Base-by-base conservation (phyloP, 257 asterid genomes). In the Dorcoceras hygrometricum region DNA sequence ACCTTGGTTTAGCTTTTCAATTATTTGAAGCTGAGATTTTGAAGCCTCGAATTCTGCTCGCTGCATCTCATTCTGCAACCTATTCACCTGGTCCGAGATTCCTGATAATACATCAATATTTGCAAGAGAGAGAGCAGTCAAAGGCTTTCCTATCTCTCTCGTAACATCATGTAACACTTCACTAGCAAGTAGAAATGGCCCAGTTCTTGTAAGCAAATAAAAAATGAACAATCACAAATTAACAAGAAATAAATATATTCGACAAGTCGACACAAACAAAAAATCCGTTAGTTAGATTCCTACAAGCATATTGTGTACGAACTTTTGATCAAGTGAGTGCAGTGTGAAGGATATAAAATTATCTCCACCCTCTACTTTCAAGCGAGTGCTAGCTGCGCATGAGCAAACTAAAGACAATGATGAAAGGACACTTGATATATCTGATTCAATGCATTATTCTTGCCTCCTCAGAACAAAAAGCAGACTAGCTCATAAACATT, bases 81-180 rank as follows among this genome's bases (percentile, higher is more conserved):
- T 65, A 19, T 65, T 75, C 66, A 81, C 84, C 63, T 80, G 75
- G 39, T 83, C 86, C 2, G 86, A 75, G 23, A 86, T 86, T 20
- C 87, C 87, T 0, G 92, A 79, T 14, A 81, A 64, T 6, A 83
- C 83, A 48, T 83, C 89, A 3, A 76, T 29, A 12, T 79, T 81
- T 2, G 83, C 89, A 0, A 81, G 74, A 22, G 92, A 79, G 5
- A 83, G 67, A 10, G 83, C 78, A 19, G 86, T 77, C 56, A 86
- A 68, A 10, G 89, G 79, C 9, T 69, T 73, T 1, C 89, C 89
- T 4, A 86, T 81, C 48, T 86, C 84, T 59, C 92, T 60, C 0
- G 89, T 86, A 5, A 83, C 86, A 25, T 86, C 87, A 23, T 86
- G 87, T 27, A 86, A 66, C 89, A 79, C 58, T 78, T 86, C 65